phyloP scores from a whole-genome alignment of 169 alveolate species.

The Plasmodium fragile region DNA sequence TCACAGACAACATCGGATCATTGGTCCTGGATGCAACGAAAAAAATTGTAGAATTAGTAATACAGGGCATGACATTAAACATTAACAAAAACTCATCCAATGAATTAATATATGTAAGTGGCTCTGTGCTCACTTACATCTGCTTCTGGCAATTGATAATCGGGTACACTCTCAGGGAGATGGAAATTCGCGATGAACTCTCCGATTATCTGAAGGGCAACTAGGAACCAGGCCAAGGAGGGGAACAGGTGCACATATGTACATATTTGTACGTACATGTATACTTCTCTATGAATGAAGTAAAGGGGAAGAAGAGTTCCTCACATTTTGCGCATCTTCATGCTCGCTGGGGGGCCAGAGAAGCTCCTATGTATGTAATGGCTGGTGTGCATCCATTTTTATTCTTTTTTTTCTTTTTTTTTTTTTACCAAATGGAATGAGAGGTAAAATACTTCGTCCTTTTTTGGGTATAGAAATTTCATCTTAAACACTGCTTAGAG shows the following conservation, averaged over 20 bases:
- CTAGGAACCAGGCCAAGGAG: not conserved
- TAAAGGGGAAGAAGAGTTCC: not conserved
- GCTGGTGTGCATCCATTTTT: not conserved
- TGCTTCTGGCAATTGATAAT: conserved; percentile 90
- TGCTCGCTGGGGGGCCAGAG: not conserved
- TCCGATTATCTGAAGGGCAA: conserved; percentile 72
- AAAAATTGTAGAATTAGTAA: conserved; percentile 80
- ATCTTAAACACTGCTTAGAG: not conserved
- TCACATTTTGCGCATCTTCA: not conserved
- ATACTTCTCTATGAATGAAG: not conserved
- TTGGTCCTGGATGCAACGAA: conserved; percentile 86
- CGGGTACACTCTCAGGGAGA: conserved; percentile 87
- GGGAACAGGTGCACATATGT: not conserved
- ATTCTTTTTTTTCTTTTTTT: not conserved
- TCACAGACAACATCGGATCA: conserved; percentile 84
- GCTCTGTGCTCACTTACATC: conserved; percentile 84
- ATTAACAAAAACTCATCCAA: conserved; percentile 21
- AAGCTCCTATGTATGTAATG: not conserved
- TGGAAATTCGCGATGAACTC: conserved; percentile 82
- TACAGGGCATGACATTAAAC: conserved; percentile 81
- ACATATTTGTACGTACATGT: not conserved
- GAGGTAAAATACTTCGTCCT: not conserved
- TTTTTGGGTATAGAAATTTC: not conserved
- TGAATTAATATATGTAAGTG: conserved; percentile 53
- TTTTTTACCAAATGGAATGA: not conserved